Evolutionary conservation across 768 basidiomycete species (phyloP), one percentile per base, ranked within the genome.

Genomic region (Coprinopsis marcescibilis): DNA sequence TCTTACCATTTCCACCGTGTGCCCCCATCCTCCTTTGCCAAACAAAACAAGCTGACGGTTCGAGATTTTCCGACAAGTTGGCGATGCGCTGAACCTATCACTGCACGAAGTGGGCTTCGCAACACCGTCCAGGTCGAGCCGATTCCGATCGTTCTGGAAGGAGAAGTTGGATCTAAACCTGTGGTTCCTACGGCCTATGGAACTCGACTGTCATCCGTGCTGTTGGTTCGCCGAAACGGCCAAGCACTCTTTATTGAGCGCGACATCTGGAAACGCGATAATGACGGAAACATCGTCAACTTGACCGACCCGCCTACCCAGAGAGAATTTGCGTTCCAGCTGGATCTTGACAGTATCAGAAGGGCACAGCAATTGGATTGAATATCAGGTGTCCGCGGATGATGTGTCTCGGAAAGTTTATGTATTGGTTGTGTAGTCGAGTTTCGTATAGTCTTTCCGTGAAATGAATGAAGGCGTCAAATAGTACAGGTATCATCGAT

Each of bases 201-300:
- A 35, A 91, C 89, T 26, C 81, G 88, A 13, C 61, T 85, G 43
- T 77, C 88, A 34, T 89, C 84, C 2, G 77, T 87, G 32, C 58
- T 91, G 41, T 73, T 91, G 46, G 67, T 91, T 15, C 70, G 70
- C 47, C 75, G 72, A 50, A 70, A 71, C 43, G 82, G 85, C 21
- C 62, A 72, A 35, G 85, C 76, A 7, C 47, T 78, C 14, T 89
- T 88, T 55, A 67, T 84, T 36, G 89, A 91, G 61, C 67, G 84
- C 37, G 87, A 90, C 57, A 68, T 78, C 21, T 89, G 83, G 83
- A 60, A 57, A 43, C 55, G 77, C 44, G 63, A 54, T 25, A 43
- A 48, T 24, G 65, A 73, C 23, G 79, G 70, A 49, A 49, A 46
- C 17, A 40, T 45, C 13, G 41, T 56, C 29, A 66, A 63, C n/a